Evolutionary conservation across 208 protist genomes (phyloP).

Genomic region (Tritrichomonas foetus): DNA sequence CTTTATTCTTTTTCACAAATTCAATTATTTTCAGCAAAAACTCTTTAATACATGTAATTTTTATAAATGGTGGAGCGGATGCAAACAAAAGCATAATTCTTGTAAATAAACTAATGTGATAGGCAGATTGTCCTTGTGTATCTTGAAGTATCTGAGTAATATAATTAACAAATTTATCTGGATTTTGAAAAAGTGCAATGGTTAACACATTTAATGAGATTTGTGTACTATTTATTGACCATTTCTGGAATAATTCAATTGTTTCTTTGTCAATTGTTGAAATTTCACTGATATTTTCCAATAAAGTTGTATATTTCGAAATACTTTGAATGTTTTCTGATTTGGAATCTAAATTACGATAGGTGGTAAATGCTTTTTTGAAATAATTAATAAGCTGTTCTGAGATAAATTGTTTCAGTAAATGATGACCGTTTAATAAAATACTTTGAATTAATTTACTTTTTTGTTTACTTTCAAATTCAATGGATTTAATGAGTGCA

Average conservation of each 20-base stretch:
- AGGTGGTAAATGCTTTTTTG: neutral
- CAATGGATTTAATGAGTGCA: neutral
- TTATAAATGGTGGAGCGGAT: neutral
- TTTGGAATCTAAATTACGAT: neutral
- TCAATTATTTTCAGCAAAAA: neutral
- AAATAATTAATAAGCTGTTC: neutral
- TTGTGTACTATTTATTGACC: too few species aligned
- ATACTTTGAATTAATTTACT: neutral
- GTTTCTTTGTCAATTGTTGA: neutral
- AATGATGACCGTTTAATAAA: neutral
- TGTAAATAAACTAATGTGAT: neutral
- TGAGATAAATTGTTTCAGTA: neutral
- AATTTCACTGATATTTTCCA: neutral
- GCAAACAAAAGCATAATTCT: neutral
- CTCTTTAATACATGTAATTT: neutral
- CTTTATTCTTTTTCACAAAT: neutral
- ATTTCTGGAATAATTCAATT: too few species aligned
- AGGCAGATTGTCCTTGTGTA: neutral
- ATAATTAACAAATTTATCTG: too few species aligned
- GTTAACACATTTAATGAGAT: too few species aligned
- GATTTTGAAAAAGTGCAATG: too few species aligned
- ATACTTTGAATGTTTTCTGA: neutral
- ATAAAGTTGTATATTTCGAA: neutral
- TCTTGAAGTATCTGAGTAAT: neutral
- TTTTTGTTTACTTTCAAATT: neutral